These are phyloP conservation scores for Juglanconis sp. DNA, from an alignment of 2,329 filamentous ascomycete genomes.

Conservation along the genomic window DNA sequence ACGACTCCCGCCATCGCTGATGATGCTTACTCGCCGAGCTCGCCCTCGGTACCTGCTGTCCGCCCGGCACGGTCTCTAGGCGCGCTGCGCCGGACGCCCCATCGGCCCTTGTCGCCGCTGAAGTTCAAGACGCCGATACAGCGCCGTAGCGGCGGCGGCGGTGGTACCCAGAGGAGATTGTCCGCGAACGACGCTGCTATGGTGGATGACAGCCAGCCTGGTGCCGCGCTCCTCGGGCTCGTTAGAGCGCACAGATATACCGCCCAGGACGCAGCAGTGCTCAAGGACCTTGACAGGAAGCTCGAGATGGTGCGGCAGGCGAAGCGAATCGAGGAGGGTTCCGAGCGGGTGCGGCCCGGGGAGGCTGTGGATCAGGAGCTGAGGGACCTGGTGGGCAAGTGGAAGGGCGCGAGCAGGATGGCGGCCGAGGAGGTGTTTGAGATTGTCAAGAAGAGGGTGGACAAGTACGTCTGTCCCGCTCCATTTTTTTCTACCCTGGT, in stretches of 20 bases:
- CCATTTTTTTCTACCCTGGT: too few relatives aligned
- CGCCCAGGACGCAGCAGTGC: constrained; percentile 7
- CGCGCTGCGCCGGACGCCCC: background rate
- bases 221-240: constrained; percentile 15
- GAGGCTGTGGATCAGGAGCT: constrained; percentile 50
- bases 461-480: background rate
- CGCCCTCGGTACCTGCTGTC: background rate
- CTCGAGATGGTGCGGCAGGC: constrained; percentile 44
- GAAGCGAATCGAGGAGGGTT: constrained; percentile 40
- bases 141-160: background rate
- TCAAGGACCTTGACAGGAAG: constrained; percentile 25
- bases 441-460: constrained; percentile 19
- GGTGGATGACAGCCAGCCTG: constrained; percentile 7
- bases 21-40: constrained; percentile 5
- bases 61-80: background rate
- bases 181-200: background rate
- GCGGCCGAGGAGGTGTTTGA: constrained; percentile 52
- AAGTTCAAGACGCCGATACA: background rate
- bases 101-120: background rate
- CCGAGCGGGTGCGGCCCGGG: constrained; percentile 14
- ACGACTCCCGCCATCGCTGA: background rate
- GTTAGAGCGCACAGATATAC: constrained; percentile 1
- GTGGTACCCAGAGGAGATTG: background rate
- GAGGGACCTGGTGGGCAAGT: constrained; percentile 53
- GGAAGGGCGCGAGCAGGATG: constrained; percentile 56